Conservation (phyloP, 2,329 filamentous ascomycete genomes). For the Monilinia vaccinii-corymbosi region DNA sequence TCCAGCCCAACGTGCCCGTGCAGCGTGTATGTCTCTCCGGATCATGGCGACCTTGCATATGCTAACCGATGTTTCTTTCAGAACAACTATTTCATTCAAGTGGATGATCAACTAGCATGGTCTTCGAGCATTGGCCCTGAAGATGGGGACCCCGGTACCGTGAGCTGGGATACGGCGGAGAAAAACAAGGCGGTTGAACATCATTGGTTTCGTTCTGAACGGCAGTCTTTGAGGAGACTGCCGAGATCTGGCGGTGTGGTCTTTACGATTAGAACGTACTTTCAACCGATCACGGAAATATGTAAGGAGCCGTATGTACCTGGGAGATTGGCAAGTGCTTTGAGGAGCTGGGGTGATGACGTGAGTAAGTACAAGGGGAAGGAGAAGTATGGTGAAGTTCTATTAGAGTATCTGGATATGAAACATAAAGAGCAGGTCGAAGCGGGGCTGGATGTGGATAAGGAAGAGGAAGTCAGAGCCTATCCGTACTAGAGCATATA, state of each 20-base stretch:
- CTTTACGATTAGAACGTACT: slow-evolving; percentile 56
- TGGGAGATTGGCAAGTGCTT: slow-evolving; percentile 64
- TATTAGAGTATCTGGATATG: slow-evolving; percentile 67
- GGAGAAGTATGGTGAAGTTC: slow-evolving; percentile 61
- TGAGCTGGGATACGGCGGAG: slow-evolving; percentile 68
- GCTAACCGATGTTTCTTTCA: slow-evolving; percentile 35
- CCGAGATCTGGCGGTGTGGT: slow-evolving; percentile 45
- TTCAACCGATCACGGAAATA: slow-evolving; percentile 46
- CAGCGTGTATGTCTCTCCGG: slow-evolving; percentile 25
- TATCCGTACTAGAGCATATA: slow-evolving; percentile 46
- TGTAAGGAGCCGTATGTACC: slow-evolving; percentile 64
- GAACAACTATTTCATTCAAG: slow-evolving; percentile 85
- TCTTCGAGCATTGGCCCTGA: slow-evolving; percentile 66
- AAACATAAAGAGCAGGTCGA: slow-evolving; percentile 66
- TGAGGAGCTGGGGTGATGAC: slow-evolving; percentile 74
- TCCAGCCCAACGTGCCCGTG: slow-evolving; percentile 58
- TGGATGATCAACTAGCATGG: slow-evolving; percentile 71
- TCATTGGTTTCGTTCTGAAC: slow-evolving; percentile 65
- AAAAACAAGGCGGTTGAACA: slow-evolving; percentile 64
- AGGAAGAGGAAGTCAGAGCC: slow-evolving; percentile 48
- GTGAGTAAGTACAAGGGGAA: slow-evolving; percentile 70
- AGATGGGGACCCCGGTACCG: slow-evolving; percentile 43
- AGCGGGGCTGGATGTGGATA: slow-evolving; percentile 52
- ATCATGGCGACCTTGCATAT: slow-evolving; percentile 8
- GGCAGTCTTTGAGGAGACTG: slow-evolving; percentile 52